Percentiles rank a stretch among this genome's conserved stretches.
phyloP scores from a whole-genome alignment of 1,284 basidiomycete species.

The Pisolithus thermaeus region DNA sequence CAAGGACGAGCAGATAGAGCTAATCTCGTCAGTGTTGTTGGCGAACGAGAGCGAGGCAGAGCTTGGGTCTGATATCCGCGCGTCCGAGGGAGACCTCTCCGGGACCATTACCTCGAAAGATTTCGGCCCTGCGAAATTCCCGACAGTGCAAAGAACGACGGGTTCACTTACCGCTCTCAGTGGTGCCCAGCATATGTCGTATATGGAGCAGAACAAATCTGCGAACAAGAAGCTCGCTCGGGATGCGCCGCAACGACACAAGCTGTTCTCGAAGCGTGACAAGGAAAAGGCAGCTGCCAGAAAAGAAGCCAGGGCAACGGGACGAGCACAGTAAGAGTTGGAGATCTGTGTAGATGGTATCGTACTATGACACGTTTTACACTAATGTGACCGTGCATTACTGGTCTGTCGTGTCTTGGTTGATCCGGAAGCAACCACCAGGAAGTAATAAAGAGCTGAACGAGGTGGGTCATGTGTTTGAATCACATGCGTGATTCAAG shows the following conservation, averaged over 20 bases:
- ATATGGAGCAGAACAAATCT: constrained; percentile 87
- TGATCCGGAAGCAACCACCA: background rate
- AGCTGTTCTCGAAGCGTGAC: constrained; percentile 78
- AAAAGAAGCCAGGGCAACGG: constrained; percentile 43
- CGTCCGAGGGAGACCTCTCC: constrained; percentile 70
- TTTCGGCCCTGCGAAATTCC: constrained; percentile 57
- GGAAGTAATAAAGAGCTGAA: background rate
- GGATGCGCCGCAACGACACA: constrained; percentile 62
- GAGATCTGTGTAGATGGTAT: background rate
- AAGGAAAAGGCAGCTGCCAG: constrained; percentile 55
- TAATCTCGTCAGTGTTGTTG: constrained; percentile 87
- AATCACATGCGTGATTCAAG: background rate
- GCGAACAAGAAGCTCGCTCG: constrained; percentile 81
- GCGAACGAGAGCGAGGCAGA: constrained; percentile 91
- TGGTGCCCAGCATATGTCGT: constrained; percentile 87
- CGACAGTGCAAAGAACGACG: constrained; percentile 72
- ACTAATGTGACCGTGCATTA: background rate
- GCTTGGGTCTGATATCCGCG: constrained; percentile 78
- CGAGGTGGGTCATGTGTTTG: background rate
- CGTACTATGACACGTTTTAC: background rate
- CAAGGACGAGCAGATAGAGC: constrained; percentile 90
- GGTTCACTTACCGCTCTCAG: constrained; percentile 82
- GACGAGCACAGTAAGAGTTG: constrained; percentile 19
- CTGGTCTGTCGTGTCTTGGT: background rate
- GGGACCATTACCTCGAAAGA: constrained; percentile 77